Evolutionary conservation across 768 basidiomycete genomes (phyloP).

Genomic region (Cystobasidium ongulense): DNA sequence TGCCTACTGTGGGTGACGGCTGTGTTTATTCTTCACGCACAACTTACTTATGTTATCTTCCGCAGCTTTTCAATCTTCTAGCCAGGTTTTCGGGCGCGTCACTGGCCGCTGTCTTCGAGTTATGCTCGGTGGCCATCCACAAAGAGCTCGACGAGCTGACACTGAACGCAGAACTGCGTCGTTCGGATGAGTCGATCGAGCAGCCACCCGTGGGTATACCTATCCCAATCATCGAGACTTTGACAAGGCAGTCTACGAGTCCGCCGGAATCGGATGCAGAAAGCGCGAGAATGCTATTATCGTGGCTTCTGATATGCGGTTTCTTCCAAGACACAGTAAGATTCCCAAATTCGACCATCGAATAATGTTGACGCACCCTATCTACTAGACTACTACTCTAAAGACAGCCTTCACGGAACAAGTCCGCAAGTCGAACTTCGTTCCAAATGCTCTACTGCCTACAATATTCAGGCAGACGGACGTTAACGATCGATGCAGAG

Average conservation of each 20-base stretch:
- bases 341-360: too few species aligned
- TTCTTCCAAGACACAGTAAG: slow-evolving; percentile 69
- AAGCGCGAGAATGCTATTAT: slow-evolving; percentile 51
- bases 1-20: slow-evolving; percentile 43
- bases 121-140: background rate
- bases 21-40: background rate
- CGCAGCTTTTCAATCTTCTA: background rate
- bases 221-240: background rate
- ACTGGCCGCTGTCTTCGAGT: background rate
- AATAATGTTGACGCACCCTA: too few species aligned
- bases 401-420: slow-evolving; percentile 78
- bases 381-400: slow-evolving; percentile 72
- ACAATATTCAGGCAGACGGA: slow-evolving; percentile 60
- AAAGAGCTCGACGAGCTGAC: background rate
- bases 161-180: slow-evolving; percentile 9
- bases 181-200: background rate
- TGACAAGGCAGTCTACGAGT: background rate
- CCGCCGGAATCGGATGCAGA: background rate
- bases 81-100: background rate
- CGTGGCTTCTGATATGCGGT: slow-evolving; percentile 84
- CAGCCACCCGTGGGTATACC: background rate
- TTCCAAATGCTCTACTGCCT: slow-evolving; percentile 63
- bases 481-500: slow-evolving; percentile 58
- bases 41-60: background rate
- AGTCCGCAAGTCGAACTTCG: slow-evolving; percentile 61